phyloP scores from a whole-genome alignment of 306 rosid species.

The Lathyrus oleraceus region DNA sequence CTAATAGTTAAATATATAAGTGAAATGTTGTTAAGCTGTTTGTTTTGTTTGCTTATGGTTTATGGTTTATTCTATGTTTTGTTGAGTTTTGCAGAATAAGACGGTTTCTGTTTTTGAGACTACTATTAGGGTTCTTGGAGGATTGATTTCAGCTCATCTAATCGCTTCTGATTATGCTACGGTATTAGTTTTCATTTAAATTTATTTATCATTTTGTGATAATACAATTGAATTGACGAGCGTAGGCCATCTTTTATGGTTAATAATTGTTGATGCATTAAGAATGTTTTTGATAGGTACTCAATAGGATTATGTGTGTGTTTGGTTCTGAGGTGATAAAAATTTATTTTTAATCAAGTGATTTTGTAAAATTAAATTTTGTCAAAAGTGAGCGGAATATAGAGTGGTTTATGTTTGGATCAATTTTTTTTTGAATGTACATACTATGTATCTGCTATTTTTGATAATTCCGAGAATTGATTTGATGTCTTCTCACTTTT shows the following conservation, averaged over 20 bases:
- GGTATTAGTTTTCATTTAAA: conserved; percentile 51
- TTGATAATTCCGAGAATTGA: neutral
- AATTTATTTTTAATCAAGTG: too few species aligned
- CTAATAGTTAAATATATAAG: neutral
- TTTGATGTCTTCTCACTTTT: neutral
- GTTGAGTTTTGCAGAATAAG: conserved; percentile 69
- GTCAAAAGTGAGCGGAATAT: too few species aligned
- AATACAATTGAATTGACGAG: neutral
- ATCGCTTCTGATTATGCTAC: conserved; percentile 85
- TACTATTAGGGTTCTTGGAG: conserved; percentile 85
- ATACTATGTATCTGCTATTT: neutral
- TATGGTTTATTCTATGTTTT: neutral
- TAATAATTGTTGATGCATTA: neutral
- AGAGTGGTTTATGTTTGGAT: too few species aligned
- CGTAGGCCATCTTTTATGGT: neutral
- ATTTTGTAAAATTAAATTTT: too few species aligned
- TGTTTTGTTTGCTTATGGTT: neutral
- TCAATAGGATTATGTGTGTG: neutral
- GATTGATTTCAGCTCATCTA: conserved; percentile 90
- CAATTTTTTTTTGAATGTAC: neutral
- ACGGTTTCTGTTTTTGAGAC: conserved; percentile 95
- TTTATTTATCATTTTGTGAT: neutral
- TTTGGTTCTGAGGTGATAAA: too few species aligned
- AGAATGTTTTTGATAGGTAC: neutral
- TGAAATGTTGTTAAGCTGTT: neutral